Conservation (phyloP, 116 monocot species). For the Thalassia testudinum region DNA sequence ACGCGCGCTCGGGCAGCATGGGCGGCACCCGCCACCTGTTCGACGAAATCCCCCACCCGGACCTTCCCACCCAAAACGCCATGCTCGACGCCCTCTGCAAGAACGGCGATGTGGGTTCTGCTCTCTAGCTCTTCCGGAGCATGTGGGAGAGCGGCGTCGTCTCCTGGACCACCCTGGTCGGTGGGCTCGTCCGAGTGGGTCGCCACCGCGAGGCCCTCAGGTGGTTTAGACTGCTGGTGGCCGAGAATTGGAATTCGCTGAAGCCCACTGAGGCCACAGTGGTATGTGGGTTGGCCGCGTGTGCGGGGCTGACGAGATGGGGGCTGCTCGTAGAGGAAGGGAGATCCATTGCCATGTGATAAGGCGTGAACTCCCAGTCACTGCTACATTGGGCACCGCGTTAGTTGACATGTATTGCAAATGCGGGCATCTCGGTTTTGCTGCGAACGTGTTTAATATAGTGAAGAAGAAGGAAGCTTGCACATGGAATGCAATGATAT, state of each 20-base stretch:
- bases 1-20: conserved; percentile 12
- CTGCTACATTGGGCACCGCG: conserved; percentile 34
- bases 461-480: conserved; percentile 19
- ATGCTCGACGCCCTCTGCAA: conserved; percentile 30
- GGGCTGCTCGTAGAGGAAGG: conserved; percentile 14
- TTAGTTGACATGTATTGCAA: conserved; percentile 33
- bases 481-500: conserved; percentile 61
- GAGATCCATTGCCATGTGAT: conserved; percentile 31
- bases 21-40: conserved; percentile 21
- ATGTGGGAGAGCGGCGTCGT: conserved; percentile 15
- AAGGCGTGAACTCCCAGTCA: conserved; percentile 10
- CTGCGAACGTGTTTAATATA: conserved; percentile 10
- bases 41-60: conserved; percentile 27
- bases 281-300: conserved; percentile 36
- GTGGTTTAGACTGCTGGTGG: conserved; percentile 19
- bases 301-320: conserved; percentile 12
- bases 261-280: conserved; percentile 38
- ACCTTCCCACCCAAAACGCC: conserved; percentile 28
- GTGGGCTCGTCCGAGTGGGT: conserved; percentile 23
- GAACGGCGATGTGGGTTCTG: conserved; percentile 16
- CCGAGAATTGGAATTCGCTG: background rate
- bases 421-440: conserved; percentile 13
- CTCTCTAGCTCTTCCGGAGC: conserved; percentile 15
- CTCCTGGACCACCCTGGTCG: conserved; percentile 48
- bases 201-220: conserved; percentile 11